phyloP scores from a whole-genome alignment of 768 basidiomycete genomes.

The Pholiota molesta region DNA sequence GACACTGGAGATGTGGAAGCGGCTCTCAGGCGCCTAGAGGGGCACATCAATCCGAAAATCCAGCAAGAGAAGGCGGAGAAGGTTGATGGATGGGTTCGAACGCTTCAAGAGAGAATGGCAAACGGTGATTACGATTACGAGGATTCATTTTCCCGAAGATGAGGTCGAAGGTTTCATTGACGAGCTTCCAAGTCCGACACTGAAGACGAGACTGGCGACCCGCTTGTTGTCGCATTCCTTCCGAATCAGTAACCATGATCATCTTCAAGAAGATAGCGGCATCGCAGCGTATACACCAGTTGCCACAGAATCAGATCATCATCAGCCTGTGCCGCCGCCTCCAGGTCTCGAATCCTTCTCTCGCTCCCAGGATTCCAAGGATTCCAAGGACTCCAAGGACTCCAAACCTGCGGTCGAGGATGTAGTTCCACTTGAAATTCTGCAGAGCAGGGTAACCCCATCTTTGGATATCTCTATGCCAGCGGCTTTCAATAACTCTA shows the following conservation, averaged over 20 bases:
- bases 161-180: slow-evolving; percentile 32
- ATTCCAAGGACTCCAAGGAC: slow-evolving; percentile 36
- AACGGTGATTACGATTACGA: slow-evolving; percentile 68
- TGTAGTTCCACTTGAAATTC: slow-evolving; percentile 67
- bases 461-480: slow-evolving; percentile 25
- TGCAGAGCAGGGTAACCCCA: slow-evolving; percentile 55
- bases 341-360: slow-evolving; percentile 33
- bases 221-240: slow-evolving; percentile 16
- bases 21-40: slow-evolving; percentile 80
- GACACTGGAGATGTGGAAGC: slow-evolving; percentile 76
- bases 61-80: slow-evolving; percentile 74
- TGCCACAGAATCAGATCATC: slow-evolving; percentile 28
- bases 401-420: slow-evolving; percentile 60
- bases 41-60: slow-evolving; percentile 76
- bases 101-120: slow-evolving; percentile 66
- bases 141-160: slow-evolving; percentile 54
- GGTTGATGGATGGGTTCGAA: slow-evolving; percentile 82
- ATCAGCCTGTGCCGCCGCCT: slow-evolving; percentile 28
- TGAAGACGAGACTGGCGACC: slow-evolving; percentile 22
- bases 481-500: slow-evolving; percentile 16
- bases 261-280: slow-evolving; percentile 19
- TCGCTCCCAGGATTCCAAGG: slow-evolving; percentile 15
- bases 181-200: slow-evolving; percentile 20
- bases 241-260: slow-evolving; percentile 17
- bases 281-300: slow-evolving; percentile 35